Conservation (phyloP, 192 early-diverging fungal species). For the Podila verticillata region DNA sequence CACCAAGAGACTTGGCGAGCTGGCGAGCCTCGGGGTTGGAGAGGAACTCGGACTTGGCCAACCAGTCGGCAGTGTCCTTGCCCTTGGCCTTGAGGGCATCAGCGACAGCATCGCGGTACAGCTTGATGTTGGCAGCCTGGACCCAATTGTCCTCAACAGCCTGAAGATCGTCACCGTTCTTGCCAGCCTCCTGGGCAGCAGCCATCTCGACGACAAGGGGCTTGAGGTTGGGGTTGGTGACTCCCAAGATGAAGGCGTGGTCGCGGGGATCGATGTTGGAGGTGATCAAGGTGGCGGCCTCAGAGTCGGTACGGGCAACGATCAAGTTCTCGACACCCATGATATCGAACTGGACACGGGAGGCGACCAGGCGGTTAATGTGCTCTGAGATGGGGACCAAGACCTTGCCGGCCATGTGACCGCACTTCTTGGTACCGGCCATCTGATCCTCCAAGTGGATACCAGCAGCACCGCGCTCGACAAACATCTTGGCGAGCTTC, state of each 20-base stretch:
- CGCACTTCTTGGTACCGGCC: conserved; percentile 97
- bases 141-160: conserved; percentile 90
- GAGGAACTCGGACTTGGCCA: conserved; percentile 59
- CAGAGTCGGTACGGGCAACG: conserved; percentile 95
- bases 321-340: conserved; percentile 97
- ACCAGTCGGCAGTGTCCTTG: conserved; percentile 62
- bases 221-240: conserved; percentile 81
- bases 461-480: conserved; percentile 95
- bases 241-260: conserved; percentile 95
- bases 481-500: conserved; percentile 98
- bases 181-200: conserved; percentile 80
- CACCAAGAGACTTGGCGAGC: conserved; percentile 77
- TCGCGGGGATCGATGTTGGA: conserved; percentile 96
- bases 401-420: conserved; percentile 99
- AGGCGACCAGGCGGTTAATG: conserved; percentile 95
- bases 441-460: conserved; percentile 94
- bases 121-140: conserved; percentile 79
- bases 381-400: conserved; percentile 98
- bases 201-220: conserved; percentile 82
- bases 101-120: conserved; percentile 82
- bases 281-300: conserved; percentile 96
- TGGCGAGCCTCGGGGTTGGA: conserved; percentile 88
- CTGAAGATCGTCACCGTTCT: conserved; percentile 77
- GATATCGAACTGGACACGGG: conserved; percentile 97
- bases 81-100: conserved; percentile 76